Percentiles rank a stretch among this genome's conserved stretches.
Conservation (phyloP, 805 yeast species). For the Phaffomyces opuntiae region DNA sequence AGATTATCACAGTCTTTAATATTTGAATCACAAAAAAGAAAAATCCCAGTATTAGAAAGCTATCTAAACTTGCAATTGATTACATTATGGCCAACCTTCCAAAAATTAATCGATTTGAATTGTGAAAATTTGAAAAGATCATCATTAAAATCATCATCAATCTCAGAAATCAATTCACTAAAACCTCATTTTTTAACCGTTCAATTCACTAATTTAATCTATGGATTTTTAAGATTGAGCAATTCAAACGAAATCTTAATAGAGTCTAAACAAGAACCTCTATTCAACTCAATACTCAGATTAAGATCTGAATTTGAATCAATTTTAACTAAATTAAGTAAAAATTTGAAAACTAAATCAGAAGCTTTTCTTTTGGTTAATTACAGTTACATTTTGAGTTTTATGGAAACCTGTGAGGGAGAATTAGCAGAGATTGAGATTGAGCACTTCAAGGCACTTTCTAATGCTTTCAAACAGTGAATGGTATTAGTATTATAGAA, state of each 20-base stretch:
- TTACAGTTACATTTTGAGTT: slow-evolving; percentile 25
- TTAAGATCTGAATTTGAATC: slow-evolving; percentile 77
- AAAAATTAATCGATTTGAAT: slow-evolving; percentile 66
- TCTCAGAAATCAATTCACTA: slow-evolving; percentile 25
- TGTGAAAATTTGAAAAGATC: slow-evolving; percentile 57
- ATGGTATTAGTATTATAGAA: neutral
- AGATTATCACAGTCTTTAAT: slow-evolving; percentile 61
- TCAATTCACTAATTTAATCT: slow-evolving; percentile 65
- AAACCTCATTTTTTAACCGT: slow-evolving; percentile 65
- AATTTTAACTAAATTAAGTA: slow-evolving; percentile 59
- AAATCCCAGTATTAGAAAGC: slow-evolving; percentile 64
- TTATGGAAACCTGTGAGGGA: slow-evolving; percentile 32
- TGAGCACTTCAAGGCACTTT: slow-evolving; percentile 37
- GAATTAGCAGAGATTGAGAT: slow-evolving; percentile 34
- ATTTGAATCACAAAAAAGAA: slow-evolving; percentile 58
- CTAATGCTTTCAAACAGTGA: slow-evolving; percentile 30
- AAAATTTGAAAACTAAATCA: slow-evolving; percentile 37
- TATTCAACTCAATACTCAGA: slow-evolving; percentile 60
- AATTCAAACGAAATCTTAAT: slow-evolving; percentile 24
- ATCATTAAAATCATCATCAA: slow-evolving; percentile 28
- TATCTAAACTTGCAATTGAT: slow-evolving; percentile 61
- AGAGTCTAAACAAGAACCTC: slow-evolving; percentile 50
- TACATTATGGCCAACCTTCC: slow-evolving; percentile 81
- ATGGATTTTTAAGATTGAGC: slow-evolving; percentile 60
- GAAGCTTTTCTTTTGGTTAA: slow-evolving; percentile 68